Evolutionary conservation across 306 rosid species (phyloP).

Genomic region (Alnus glutinosa): DNA sequence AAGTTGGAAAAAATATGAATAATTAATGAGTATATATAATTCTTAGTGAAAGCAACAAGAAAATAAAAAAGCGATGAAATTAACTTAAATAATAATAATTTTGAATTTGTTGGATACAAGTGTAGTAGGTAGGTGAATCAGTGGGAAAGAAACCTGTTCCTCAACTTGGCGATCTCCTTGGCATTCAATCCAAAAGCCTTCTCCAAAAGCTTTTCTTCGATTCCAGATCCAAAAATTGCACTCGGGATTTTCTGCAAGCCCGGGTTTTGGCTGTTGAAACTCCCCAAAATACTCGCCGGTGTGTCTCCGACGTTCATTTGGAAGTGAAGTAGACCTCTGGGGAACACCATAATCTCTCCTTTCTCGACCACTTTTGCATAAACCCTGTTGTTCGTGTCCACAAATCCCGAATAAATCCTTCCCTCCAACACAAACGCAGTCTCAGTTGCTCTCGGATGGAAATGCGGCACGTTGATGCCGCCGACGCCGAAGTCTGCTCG

Average conservation of each 20-base stretch:
- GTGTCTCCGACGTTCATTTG: constrained; percentile 90
- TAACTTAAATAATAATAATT: too few species aligned
- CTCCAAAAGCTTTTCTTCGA: constrained; percentile 71
- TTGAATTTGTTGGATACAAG: too few species aligned
- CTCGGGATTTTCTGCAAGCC: constrained; percentile 68
- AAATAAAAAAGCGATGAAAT: too few species aligned
- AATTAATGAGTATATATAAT: not conserved
- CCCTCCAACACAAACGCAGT: constrained; percentile 78
- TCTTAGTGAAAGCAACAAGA: not conserved
- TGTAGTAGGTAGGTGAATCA: not conserved
- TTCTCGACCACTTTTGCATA: constrained; percentile 78
- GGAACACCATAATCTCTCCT: constrained; percentile 94
- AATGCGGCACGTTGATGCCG: constrained; percentile 79
- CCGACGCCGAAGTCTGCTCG: constrained; percentile 81
- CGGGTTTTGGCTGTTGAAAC: constrained; percentile 91
- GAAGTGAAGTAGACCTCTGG: constrained; percentile 80
- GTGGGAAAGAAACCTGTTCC: constrained; percentile 51
- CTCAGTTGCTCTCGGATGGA: constrained; percentile 91
- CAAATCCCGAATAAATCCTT: constrained; percentile 75
- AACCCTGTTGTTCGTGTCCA: constrained; percentile 64
- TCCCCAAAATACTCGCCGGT: constrained; percentile 78
- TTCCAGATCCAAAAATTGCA: constrained; percentile 79
- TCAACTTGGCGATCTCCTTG: constrained; percentile 60
- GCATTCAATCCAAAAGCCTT: constrained; percentile 81
- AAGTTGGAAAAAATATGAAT: not conserved